Evolutionary conservation across 2,329 filamentous ascomycete species (phyloP), one percentile per base, ranked within the genome.

Genomic region (Sarocladium brachiariae): DNA sequence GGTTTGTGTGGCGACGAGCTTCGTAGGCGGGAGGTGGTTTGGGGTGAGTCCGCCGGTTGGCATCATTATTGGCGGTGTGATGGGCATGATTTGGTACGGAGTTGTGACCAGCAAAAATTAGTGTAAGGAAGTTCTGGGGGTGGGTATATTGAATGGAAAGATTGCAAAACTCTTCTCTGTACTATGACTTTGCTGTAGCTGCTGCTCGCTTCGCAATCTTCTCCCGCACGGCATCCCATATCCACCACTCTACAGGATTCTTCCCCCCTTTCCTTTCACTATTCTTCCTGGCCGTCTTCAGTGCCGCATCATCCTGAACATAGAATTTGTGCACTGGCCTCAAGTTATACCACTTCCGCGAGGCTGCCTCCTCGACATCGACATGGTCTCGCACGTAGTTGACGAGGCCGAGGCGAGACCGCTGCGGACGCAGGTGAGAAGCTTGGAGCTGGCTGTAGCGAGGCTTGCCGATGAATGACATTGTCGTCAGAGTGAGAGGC

Each of bases 401-500:
- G 56, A 72, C 63, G 46, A 72, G 59, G 18, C 70, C 69, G 27
- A 69, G 54, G 38, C 69, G 64, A n/a, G 58, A 56, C 33, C 50
- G 52, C 11, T 54, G 54, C 25, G 65, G 63, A 4, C 57, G 52
- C 23, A 73, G 58, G 37, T 70, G 66, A 18, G 67, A 68, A 18
- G 68, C 67, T 45, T 63, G 63, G 24, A 73, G 58, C 53, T 65
- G 64, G 55, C 72, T 73, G 60, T 71, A 71, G 35, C 77, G 72
- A 25, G 78, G 77, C 62, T 76, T 78, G 54, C 73, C 74, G 57
- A 80, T 74, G 56, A 71, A 58, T 59, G 72, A 77, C 69, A 81
- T 76, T 49, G 77, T 81, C 33, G 76, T 77, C 52, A 81, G 58
- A 50, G 76, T 72, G 14, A 82, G 65, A 47, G 65, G 68, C 5